Base-by-base conservation (phyloP, 176 grass and related monocot genomes). In the Coix lacrymajobi region DNA sequence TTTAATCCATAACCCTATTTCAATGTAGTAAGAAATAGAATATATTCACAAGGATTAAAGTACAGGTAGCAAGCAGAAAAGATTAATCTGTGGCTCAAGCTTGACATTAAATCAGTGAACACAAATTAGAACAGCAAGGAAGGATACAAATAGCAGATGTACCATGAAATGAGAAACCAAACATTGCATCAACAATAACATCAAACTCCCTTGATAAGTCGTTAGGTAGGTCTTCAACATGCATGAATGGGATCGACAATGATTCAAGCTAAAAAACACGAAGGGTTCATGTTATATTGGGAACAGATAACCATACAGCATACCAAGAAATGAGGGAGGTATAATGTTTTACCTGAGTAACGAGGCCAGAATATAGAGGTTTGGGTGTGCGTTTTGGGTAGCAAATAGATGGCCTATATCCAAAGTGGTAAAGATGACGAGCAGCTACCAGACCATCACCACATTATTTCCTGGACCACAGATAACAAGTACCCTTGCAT, bases 151-250 rank as follows among this genome's bases (percentile, higher is more conserved):
- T 79, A 52, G 25, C 15, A 4, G 75, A 73, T 11, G 34, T 91
- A 98, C 96, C 96, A 34, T 89, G 92, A 86, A 95, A 98, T 75
- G 96, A 98, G 85, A 98, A 98, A 64, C 92, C 96, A 80, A 98
- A 98, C 86, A 98, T 98, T 16, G 91, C 92, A 83, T 98, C 92
- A 39, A 98, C 43, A 75, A 95, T 85, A 49, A 98, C 84, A 77
- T 92, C 85, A 30, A 89, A 95, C 69, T 93, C 80, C 56, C 67
- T 85, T 64, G 80, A 84, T 68, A 95, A 88, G 17, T 93, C 79
- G 0, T 66, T 73, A 76, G 87, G 76, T 67, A 95, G 48, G 70
- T 95, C 92, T 88, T 93, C 91, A 76, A 84, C 87, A 71, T 79
- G 46, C 57, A 95, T 24, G 34, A 95, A 95, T 24, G 89, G 68